A percentile compares a stretch with the other conserved stretches of the same genome.
These are phyloP conservation scores for Diaporthe batatas DNA, from an alignment of 2,329 filamentous ascomycete species.

Conservation along the genomic window DNA sequence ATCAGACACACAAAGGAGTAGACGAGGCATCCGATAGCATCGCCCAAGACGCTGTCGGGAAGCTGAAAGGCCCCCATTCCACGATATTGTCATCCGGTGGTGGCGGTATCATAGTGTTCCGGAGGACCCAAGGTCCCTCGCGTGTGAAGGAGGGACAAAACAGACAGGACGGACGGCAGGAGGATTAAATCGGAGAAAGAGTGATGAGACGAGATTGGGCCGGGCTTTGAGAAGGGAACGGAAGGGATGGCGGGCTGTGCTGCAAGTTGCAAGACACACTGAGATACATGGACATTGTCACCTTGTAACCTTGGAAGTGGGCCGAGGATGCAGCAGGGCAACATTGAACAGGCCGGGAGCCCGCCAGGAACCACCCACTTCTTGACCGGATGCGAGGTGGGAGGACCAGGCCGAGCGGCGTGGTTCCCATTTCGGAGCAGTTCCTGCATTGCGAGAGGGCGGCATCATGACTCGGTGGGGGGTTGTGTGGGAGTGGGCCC, in stretches of 20 bases:
- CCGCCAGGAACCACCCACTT: neutral
- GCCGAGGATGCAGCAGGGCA: neutral
- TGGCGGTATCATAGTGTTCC: constrained; percentile 29
- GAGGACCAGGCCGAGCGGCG: neutral
- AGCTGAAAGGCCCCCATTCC: constrained; percentile 43
- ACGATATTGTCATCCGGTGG: constrained; percentile 33
- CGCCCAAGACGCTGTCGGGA: constrained; percentile 40
- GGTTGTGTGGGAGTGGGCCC: constrained; percentile 9
- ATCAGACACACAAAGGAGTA: constrained; percentile 38
- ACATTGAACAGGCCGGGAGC: constrained; percentile 4
- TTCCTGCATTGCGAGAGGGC: constrained; percentile 25
- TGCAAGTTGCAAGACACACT: constrained; percentile 1
- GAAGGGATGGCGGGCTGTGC: neutral
- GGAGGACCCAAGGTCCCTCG: constrained; percentile 24
- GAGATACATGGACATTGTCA: neutral
- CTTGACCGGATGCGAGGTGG: constrained; percentile 13
- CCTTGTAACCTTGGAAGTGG: neutral
- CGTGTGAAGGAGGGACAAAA: neutral
- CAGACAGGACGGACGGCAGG: neutral
- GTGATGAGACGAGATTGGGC: constrained; percentile 1
- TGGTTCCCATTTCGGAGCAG: constrained; percentile 31
- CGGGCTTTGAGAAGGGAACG: neutral
- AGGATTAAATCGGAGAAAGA: neutral
- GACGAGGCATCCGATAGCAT: constrained; percentile 37
- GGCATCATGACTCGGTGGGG: constrained; percentile 24